Evolutionary conservation across 768 basidiomycete genomes (phyloP).

Genomic region (Naganishia vishniacii): DNA sequence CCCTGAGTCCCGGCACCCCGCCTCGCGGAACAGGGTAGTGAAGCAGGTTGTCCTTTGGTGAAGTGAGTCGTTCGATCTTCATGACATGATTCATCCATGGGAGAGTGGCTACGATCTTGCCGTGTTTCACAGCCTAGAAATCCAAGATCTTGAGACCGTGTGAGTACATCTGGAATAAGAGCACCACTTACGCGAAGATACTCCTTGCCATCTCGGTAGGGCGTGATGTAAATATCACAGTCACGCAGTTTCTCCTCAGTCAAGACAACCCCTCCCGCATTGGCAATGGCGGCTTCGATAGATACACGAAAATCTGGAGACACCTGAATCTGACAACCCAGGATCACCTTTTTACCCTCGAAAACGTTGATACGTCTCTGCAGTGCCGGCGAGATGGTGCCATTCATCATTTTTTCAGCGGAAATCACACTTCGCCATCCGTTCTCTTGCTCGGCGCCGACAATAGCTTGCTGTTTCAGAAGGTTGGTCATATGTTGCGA

Average conservation of each 20-base stretch:
- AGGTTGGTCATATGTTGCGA: conserved; percentile 16
- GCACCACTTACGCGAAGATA: conserved; percentile 61
- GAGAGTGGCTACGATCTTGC: conserved; percentile 68
- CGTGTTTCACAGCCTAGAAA: conserved; percentile 58
- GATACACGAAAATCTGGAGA: conserved; percentile 54
- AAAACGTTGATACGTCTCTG: conserved; percentile 53
- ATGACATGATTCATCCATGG: conserved; percentile 79
- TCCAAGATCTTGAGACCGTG: conserved; percentile 3
- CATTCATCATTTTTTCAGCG: background rate
- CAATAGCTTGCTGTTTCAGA: background rate
- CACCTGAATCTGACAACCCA: conserved; percentile 61
- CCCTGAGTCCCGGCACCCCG: conserved; percentile 58
- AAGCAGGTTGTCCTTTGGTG: conserved; percentile 68
- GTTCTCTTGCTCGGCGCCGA: background rate
- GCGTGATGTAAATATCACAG: conserved; percentile 68
- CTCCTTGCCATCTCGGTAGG: conserved; percentile 62
- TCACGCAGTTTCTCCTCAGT: conserved; percentile 29
- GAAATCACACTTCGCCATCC: background rate
- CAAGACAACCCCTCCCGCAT: conserved; percentile 60
- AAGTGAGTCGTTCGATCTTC: conserved; percentile 57
- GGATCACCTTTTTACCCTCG: conserved; percentile 58
- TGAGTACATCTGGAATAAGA: background rate
- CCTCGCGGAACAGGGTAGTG: conserved; percentile 74
- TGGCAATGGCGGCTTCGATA: conserved; percentile 58
- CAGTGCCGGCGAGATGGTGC: background rate